A percentile compares a stretch with the other conserved stretches of the same genome.
Conservation (phyloP, 2,329 filamentous ascomycete genomes). For the Fusarium cicatricum region DNA sequence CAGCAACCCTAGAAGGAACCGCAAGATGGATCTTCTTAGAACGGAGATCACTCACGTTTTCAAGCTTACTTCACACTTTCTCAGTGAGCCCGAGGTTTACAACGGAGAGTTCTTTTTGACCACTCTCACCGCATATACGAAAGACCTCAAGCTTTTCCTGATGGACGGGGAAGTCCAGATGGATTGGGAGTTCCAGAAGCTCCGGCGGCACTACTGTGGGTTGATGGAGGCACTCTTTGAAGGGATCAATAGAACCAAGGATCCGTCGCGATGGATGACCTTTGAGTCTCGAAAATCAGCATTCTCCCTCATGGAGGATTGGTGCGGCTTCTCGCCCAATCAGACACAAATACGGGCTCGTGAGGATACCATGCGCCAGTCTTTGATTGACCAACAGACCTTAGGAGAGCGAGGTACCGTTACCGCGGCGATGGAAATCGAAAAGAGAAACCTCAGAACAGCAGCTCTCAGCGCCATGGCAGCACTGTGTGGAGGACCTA, state of each 20-base stretch:
- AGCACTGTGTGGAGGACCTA: slow-evolving; percentile 83
- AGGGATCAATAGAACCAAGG: slow-evolving; percentile 83
- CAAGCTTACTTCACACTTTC: slow-evolving; percentile 89
- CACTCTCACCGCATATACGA: slow-evolving; percentile 88
- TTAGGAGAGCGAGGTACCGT: slow-evolving; percentile 78
- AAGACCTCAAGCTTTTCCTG: slow-evolving; percentile 91
- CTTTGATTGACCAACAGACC: slow-evolving; percentile 81
- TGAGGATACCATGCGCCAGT: slow-evolving; percentile 88
- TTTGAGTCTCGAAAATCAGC: slow-evolving; percentile 96
- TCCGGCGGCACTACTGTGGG: slow-evolving; percentile 93
- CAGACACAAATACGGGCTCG: slow-evolving; percentile 81
- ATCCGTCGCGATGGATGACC: slow-evolving; percentile 93
- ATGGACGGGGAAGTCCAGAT: slow-evolving; percentile 95
- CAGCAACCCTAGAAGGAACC: slow-evolving; percentile 82
- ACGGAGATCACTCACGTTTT: slow-evolving; percentile 98
- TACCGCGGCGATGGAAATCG: slow-evolving; percentile 93
- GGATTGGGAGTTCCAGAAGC: slow-evolving; percentile 91
- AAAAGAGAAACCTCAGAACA: slow-evolving; percentile 90
- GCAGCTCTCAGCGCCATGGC: slow-evolving; percentile 97
- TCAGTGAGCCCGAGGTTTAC: slow-evolving; percentile 80
- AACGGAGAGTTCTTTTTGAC: slow-evolving; percentile 90
- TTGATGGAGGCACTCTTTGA: slow-evolving; percentile 93
- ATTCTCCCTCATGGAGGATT: slow-evolving; percentile 97
- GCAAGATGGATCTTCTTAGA: slow-evolving; percentile 84
- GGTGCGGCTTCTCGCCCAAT: slow-evolving; percentile 97